Percentiles rank a stretch among this genome's conserved stretches.
Evolutionary conservation across 306 rosid genomes (phyloP).

Genomic region (Hippophae rhamnoides): DNA sequence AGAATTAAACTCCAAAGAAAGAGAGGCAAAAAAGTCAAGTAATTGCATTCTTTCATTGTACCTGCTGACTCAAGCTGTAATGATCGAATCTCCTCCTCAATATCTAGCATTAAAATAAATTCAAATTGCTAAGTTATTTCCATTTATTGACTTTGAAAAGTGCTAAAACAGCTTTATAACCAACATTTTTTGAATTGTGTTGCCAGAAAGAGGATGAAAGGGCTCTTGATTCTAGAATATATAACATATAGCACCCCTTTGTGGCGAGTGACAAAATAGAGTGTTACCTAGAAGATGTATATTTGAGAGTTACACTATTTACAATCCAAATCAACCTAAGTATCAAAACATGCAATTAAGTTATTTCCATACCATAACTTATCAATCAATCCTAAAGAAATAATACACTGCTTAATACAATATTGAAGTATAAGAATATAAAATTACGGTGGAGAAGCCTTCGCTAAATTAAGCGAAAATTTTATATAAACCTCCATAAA

Average conservation of each 20-base stretch:
- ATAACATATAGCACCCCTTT: not conserved
- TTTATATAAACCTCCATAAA: too few relatives aligned
- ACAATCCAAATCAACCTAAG: too few relatives aligned
- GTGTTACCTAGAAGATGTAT: not conserved
- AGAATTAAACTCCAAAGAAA: not conserved
- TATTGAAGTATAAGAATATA: too few relatives aligned
- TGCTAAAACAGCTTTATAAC: not conserved
- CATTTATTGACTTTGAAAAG: not conserved
- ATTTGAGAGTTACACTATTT: too few relatives aligned
- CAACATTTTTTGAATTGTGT: not conserved
- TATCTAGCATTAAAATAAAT: conserved; percentile 43
- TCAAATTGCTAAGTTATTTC: conserved; percentile 5
- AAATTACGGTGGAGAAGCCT: too few relatives aligned
- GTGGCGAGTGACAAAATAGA: not conserved
- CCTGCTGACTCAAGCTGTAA: conserved; percentile 90
- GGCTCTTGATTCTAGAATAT: not conserved
- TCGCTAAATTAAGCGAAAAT: too few relatives aligned
- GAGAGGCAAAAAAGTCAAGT: not conserved
- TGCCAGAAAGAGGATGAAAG: not conserved
- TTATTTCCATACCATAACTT: too few relatives aligned
- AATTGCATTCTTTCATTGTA: conserved; percentile 12
- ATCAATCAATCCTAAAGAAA: too few relatives aligned
- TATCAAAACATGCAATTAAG: too few relatives aligned
- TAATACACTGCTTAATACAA: too few relatives aligned
- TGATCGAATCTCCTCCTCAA: conserved; percentile 83